Base-by-base conservation (phyloP, 768 basidiomycete genomes). In the Panellus pusillus region DNA sequence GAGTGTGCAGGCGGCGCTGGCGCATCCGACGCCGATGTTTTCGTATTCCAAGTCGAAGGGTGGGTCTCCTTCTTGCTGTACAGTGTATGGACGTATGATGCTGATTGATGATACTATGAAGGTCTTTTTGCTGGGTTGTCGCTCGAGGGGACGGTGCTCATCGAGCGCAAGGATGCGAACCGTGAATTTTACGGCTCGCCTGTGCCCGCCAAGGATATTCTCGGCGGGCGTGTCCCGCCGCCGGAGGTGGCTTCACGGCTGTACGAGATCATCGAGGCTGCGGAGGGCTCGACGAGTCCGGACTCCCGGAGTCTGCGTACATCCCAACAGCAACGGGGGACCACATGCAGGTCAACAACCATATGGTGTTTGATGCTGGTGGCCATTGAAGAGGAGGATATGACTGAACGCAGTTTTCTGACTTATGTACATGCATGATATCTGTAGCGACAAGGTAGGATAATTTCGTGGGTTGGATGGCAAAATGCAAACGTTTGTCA, bases 1-100 rank as follows among this genome's bases (percentile, higher is more conserved):
- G 4, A 89, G 90, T 54, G 83, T 97, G 0, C 87, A 93, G 62
- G 84, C 93, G 1, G 85, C 83, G 3, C 75, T 96, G 38, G 92
- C 93, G 5, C 92, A 95, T 70, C 96, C 96, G 0, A 86, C 95
- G 17, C 94, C 94, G 5, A 95, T 98, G 91, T 99, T 97, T 72
- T 93, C 91, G 57, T 96, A 97, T 69, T 94, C 92, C 9, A 91
- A 94, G 71, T 94, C 92, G 12, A 95, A 93, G 74, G 93, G 93
- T 92, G 61, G 53, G 81, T 65, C 17, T 35, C 9, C 20, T 27
- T 54, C 19, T 42, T 13, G 8, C n/a, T n/a, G n/a, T n/a, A 14
- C 2, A 2, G 5, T 39, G 14, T 3, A 15, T 15, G 4, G 6
- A n/a, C 13, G 18, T 35, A 43, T 39, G 35, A 45, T 31, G 7